Evolutionary conservation across 176 grass and related monocot species (phyloP), one percentile per base, ranked within the genome.

Genomic region (Themeda triandra): DNA sequence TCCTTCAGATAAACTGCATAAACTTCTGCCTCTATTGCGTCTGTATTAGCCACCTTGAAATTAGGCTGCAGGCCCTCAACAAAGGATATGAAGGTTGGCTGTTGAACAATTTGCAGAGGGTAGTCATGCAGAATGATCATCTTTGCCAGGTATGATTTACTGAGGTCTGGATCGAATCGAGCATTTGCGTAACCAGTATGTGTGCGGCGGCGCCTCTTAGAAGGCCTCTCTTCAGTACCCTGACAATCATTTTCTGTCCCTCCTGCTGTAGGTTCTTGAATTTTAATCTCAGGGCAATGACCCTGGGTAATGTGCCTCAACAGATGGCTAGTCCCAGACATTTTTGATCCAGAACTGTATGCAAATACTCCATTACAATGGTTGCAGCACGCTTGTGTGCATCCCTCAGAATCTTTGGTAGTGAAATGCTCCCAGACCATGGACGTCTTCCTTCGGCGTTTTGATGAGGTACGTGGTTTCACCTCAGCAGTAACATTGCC

Each of bases 91-190:
- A 92, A 92, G 36, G 66, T 39, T 29, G 78, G 79, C 39, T 92
- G 90, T 71, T 92, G 66, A 30, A 86, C 83, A 58, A 92, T 78
- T 27, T 89, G 73, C 12, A 92, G 90, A 14, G 83, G 79, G 41
- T 89, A 92, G 73, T 86, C 90, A 75, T 92, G 78, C 35, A 87
- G 44, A 66, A 92, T 92, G 28, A 92, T 90, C 87, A 90, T 92
- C 79, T 90, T 92, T 1, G 87, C 91, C 46, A 92, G 83, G 77
- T 64, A 84, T 60, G 73, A 81, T 31, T 49, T 68, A 78, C 83
- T 86, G 71, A 37, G 32, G 11, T 87, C 87, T 68, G 74, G 84
- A 66, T 92, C 40, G 66, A 92, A 87, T 64, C 69, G 35, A 75
- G 81, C 63, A 84, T 84, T 87, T 68, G 76, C 65, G 58, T 54